Conservation (phyloP, 78 protist species). For the Blattamonas nauphoetae region DNA sequence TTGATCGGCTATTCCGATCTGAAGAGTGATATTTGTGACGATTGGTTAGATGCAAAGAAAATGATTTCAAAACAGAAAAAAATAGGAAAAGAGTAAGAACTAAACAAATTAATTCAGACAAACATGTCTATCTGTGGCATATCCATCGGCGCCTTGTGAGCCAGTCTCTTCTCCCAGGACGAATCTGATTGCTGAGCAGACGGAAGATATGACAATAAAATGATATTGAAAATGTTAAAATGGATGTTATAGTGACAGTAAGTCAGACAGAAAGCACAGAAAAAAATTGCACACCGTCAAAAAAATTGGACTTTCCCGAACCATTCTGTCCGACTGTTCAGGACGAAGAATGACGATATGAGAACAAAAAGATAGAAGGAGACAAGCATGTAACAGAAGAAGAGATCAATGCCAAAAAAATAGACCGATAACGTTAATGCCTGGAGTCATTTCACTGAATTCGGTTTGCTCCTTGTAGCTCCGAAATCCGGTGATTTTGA, state of each 20-base stretch:
- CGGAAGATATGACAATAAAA: not conserved
- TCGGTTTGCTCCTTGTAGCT: constrained; percentile 31
- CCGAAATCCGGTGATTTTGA: constrained; percentile 46
- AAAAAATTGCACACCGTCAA: constrained; percentile 9
- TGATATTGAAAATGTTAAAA: not conserved
- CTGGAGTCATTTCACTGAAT: constrained; percentile 25
- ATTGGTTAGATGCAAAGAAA: not conserved
- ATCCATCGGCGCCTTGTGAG: constrained; percentile 55
- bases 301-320: constrained; percentile 54
- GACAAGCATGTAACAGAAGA: constrained; percentile 69
- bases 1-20: not conserved
- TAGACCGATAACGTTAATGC: constrained; percentile 39
- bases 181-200: constrained; percentile 63
- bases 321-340: constrained; percentile 50
- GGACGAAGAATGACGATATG: not conserved
- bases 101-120: not conserved
- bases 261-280: not conserved
- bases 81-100: not conserved
- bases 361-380: constrained; percentile 35
- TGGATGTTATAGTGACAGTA: constrained; percentile 12
- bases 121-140: too few relatives aligned
- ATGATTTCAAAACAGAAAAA: too few relatives aligned
- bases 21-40: not conserved
- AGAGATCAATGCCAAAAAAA: constrained; percentile 39
- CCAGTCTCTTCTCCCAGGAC: constrained; percentile 59